A percentile compares a stretch with the other conserved stretches of the same genome.
These are phyloP conservation scores for Oidiodendron maius DNA, from an alignment of 495 filamentous ascomycete genomes.

Conservation along the genomic window DNA sequence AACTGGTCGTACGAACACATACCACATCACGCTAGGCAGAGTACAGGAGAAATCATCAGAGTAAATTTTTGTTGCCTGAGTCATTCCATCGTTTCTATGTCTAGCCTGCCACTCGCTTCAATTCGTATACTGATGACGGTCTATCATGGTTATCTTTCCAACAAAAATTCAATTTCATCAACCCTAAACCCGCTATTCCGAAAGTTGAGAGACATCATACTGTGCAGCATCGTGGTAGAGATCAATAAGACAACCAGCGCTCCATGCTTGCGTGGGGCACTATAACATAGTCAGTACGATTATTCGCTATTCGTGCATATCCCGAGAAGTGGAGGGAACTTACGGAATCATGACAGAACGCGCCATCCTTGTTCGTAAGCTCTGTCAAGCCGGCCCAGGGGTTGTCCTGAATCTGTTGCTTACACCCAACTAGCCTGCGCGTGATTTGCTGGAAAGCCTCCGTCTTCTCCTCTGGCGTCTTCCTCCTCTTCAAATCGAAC, in stretches of 20 bases:
- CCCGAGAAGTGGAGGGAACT: constrained; percentile 27
- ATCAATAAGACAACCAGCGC: constrained; percentile 87
- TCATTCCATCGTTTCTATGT: too few species aligned
- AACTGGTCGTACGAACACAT: too few species aligned
- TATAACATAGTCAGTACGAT: constrained; percentile 24
- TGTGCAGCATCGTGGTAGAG: constrained; percentile 79
- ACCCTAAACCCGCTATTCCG: background rate
- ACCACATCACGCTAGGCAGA: too few species aligned
- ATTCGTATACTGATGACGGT: too few species aligned
- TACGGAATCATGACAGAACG: constrained; percentile 81
- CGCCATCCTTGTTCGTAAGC: constrained; percentile 84
- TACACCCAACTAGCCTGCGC: constrained; percentile 71
- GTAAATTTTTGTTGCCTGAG: too few species aligned
- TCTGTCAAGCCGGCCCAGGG: constrained; percentile 92
- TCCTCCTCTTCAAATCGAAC: constrained; percentile 76
- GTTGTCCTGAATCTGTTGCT: constrained; percentile 66
- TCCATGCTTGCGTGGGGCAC: constrained; percentile 96
- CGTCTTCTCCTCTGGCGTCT: constrained; percentile 53
- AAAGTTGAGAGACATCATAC: constrained; percentile 19
- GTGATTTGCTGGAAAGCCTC: constrained; percentile 95
- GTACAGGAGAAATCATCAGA: too few species aligned
- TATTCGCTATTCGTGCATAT: background rate
- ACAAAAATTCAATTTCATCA: too few species aligned
- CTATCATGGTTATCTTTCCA: too few species aligned
- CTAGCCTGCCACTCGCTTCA: too few species aligned